Evolutionary conservation across 345 rosid species (phyloP).

Genomic region (Rhodamnia rubescens): DNA sequence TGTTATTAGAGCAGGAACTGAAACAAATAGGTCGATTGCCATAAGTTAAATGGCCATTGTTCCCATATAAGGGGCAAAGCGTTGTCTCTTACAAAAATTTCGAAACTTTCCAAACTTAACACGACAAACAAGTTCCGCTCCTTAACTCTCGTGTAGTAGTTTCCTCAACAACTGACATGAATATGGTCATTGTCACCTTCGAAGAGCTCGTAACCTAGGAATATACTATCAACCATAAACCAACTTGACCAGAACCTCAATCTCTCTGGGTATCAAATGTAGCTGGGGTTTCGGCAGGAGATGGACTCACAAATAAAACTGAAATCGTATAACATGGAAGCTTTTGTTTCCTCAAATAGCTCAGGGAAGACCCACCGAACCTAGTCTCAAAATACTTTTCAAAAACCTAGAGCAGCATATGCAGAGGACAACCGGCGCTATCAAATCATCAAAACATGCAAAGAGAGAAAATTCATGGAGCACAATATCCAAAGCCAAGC

Average conservation of each 20-base stretch:
- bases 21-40: not conserved
- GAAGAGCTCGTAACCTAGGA: not conserved
- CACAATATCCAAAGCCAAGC: not conserved
- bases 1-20: not conserved
- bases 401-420: too few relatives aligned
- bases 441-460: not conserved
- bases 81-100: not conserved
- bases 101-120: not conserved
- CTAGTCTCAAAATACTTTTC: too few relatives aligned
- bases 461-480: not conserved
- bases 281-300: not conserved
- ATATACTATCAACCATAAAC: not conserved
- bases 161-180: not conserved
- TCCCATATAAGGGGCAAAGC: not conserved
- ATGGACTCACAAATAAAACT: not conserved
- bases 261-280: not conserved
- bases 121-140: not conserved
- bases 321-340: not conserved
- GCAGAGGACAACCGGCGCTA: too few relatives aligned
- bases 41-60: not conserved
- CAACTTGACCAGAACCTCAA: not conserved
- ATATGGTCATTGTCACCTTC: not conserved
- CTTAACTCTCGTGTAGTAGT: not conserved
- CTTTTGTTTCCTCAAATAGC: not conserved
- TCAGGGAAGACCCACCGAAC: not conserved